Evolutionary conservation across 306 rosid species (phyloP).

Genomic region (Chamaecrista fasciculata): DNA sequence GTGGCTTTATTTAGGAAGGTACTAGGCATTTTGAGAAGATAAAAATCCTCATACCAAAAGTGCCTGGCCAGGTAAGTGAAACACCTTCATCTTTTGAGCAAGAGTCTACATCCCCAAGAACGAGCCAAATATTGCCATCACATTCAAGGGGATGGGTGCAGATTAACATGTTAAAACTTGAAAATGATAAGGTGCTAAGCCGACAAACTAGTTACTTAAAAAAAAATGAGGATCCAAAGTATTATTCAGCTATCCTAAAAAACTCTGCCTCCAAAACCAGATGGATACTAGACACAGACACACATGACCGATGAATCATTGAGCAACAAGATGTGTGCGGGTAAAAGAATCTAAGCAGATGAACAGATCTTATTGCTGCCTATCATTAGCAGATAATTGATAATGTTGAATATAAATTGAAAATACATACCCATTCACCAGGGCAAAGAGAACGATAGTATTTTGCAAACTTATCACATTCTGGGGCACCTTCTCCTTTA

Average conservation of each 20-base stretch:
- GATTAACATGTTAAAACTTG: background rate
- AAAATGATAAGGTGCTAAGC: background rate
- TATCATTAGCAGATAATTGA: background rate
- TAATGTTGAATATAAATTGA: background rate
- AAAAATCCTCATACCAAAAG: background rate
- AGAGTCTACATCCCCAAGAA: background rate
- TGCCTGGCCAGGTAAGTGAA: background rate
- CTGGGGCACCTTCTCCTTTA: conserved; percentile 74
- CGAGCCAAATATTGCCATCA: background rate
- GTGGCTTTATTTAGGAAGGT: background rate
- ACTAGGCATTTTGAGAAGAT: background rate
- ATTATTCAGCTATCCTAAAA: background rate
- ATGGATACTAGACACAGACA: background rate
- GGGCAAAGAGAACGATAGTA: conserved; percentile 78
- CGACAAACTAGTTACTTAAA: background rate
- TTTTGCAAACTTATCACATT: conserved; percentile 66
- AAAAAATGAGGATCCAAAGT: background rate
- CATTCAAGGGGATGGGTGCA: background rate
- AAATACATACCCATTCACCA: conserved; percentile 72
- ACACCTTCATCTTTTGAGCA: background rate
- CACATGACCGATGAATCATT: background rate
- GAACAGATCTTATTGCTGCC: conserved; percentile 5
- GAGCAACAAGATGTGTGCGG: background rate
- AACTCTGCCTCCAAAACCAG: background rate
- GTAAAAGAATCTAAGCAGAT: background rate